Percentiles rank a stretch among this genome's conserved stretches.
Evolutionary conservation across 257 asterid species (phyloP).

Genomic region (Misopates orontium): DNA sequence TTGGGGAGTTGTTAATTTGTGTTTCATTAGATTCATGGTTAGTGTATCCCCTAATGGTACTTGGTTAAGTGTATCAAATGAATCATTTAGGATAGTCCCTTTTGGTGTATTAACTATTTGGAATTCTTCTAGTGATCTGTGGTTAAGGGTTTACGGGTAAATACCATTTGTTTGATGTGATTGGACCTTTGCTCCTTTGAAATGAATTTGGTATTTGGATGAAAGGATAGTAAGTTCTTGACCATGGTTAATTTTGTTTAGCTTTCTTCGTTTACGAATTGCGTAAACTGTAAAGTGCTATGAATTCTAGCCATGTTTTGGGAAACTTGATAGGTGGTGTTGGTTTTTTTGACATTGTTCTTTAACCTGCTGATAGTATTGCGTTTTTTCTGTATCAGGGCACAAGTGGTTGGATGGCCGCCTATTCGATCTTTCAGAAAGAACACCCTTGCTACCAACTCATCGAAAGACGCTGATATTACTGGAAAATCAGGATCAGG

Average conservation of each 20-base stretch:
- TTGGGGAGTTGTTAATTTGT: not conserved
- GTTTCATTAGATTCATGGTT: not conserved
- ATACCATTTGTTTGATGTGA: no score
- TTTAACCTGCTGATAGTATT: not conserved
- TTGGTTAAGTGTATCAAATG: no score
- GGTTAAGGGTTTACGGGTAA: no score
- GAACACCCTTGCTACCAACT: constrained; percentile 53
- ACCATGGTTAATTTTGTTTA: not conserved
- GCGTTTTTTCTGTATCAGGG: constrained; percentile 44
- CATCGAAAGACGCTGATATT: constrained; percentile 40
- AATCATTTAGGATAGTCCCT: not conserved
- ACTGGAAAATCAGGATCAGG: constrained; percentile 41
- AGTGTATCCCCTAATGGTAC: not conserved
- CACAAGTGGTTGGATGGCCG: constrained; percentile 93
- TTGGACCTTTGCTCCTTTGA: no score
- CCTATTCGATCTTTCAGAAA: constrained; percentile 81
- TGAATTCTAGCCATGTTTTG: not conserved
- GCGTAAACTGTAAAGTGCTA: not conserved
- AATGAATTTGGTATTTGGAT: no score
- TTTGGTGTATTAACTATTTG: no score
- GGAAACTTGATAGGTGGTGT: not conserved
- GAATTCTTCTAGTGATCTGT: no score
- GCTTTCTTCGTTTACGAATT: not conserved
- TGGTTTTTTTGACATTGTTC: not conserved
- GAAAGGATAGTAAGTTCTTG: not conserved